Conservation (phyloP, 441 rosid species). For the Sinapis alba region DNA sequence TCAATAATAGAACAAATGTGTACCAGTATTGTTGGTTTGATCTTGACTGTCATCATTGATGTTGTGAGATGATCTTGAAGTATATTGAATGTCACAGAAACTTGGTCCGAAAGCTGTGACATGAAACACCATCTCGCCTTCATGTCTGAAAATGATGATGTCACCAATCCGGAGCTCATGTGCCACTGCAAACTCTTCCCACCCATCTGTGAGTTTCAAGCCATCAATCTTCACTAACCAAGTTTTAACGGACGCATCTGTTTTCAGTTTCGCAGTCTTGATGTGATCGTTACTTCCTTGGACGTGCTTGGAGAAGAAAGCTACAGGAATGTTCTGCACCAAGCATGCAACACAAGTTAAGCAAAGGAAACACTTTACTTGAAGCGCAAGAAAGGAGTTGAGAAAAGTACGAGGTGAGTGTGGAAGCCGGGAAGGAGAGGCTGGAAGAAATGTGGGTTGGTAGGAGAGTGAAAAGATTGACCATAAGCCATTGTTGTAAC, state of each 20-base stretch:
- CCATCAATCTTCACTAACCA: slow-evolving; percentile 39
- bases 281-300: slow-evolving; percentile 23
- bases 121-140: slow-evolving; percentile 29
- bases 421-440: slow-evolving; percentile 32
- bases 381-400: background rate
- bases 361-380: background rate
- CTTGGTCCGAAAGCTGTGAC: slow-evolving; percentile 33
- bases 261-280: slow-evolving; percentile 11
- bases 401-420: slow-evolving; percentile 29
- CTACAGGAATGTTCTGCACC: slow-evolving; percentile 30
- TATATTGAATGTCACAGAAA: slow-evolving; percentile 23
- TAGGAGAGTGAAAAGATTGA: slow-evolving; percentile 12
- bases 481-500: slow-evolving; percentile 27
- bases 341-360: background rate
- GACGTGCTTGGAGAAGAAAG: slow-evolving; percentile 23
- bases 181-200: slow-evolving; percentile 29
- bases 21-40: slow-evolving; percentile 23
- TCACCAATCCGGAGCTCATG: slow-evolving; percentile 36
- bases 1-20: background rate
- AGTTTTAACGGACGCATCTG: background rate
- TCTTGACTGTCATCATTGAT: background rate
- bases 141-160: slow-evolving; percentile 29
- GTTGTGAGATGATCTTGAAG: slow-evolving; percentile 18
- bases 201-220: slow-evolving; percentile 13
- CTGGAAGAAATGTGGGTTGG: slow-evolving; percentile 29